Conservation (phyloP, 2,329 filamentous ascomycete genomes). For the Cadophora malorum region DNA sequence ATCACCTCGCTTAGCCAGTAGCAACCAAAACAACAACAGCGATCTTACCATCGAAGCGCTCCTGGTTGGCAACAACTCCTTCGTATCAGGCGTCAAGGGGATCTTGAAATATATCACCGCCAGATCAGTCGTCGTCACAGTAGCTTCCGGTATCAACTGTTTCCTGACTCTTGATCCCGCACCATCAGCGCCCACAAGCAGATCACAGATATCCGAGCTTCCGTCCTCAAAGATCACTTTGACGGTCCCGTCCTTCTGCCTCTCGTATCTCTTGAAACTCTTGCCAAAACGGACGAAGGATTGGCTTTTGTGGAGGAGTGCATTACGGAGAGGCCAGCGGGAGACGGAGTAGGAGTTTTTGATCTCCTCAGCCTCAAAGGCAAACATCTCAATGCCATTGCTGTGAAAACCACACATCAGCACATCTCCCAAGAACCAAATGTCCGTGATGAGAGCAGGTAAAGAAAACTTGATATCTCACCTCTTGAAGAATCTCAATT, state of each 20-base stretch:
- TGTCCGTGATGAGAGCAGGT: too few relatives aligned
- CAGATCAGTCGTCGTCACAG: conserved; percentile 31
- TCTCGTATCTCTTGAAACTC: conserved; percentile 41
- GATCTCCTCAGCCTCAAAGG: conserved; percentile 37
- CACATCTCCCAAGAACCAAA: neutral
- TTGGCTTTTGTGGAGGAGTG: conserved; percentile 34
- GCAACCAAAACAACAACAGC: neutral
- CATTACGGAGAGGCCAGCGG: conserved; percentile 38
- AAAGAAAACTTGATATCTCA: conserved; percentile 1
- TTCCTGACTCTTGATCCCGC: conserved; percentile 56
- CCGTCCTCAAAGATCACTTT: conserved; percentile 53
- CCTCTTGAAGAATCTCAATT: conserved; percentile 39
- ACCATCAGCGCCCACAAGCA: conserved; percentile 63
- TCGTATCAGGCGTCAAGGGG: conserved; percentile 38
- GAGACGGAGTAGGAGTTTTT: conserved; percentile 40
- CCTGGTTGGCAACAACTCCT: conserved; percentile 30
- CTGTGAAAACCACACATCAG: conserved; percentile 15
- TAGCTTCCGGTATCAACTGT: conserved; percentile 39
- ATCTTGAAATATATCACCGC: conserved; percentile 43
- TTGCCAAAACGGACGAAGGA: conserved; percentile 45
- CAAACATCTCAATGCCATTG: conserved; percentile 35
- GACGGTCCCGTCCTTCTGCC: conserved; percentile 42
- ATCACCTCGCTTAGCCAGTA: neutral
- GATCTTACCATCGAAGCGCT: conserved; percentile 37
- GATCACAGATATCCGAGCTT: conserved; percentile 52